Evolutionary conservation across 192 early-diverging fungal species (phyloP), one percentile per base, ranked within the genome.

Genomic region (Spizellomyces sp.): DNA sequence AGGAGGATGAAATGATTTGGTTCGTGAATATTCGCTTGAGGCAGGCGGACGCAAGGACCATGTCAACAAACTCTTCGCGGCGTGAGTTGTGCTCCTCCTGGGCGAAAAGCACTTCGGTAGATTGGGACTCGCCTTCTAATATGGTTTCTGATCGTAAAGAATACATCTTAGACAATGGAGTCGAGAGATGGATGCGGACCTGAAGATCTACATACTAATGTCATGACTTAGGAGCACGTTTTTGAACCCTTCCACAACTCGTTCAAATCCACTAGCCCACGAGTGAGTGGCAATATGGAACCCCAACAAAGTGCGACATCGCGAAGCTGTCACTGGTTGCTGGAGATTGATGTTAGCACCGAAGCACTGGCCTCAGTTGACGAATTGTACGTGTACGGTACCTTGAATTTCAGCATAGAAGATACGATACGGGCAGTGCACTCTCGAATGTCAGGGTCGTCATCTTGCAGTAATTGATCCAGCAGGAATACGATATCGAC

Each of bases 41-140:
- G n/a, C n/a, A 56, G n/a, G 54, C n/a, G n/a, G 54, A n/a, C n/a
- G 59, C 59, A 15, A 61, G 36, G 36, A 61, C 15, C 22, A 61
- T 42, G 62, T 92, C 88, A 47, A 92, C 78, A 62, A 88, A 71
- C 65, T 88, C 84, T 74, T 94, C 93, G 8, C 88, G 86, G 67
- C 90, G 90, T 21, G 90, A 82, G 71, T 94, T 94, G 9, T 86
- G 83, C 8, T 84, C 83, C 74, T 94, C 93, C 54, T 91, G 88
- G 27, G 85, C 88, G 74, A 94, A 94, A n/a, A 94, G 76, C n/a
- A 81, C 84, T 50, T 80, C 77, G 70, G 77, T 84, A 3, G 85
- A 44, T 36, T 36, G 27, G 27, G 27, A 36, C 27, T 36, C 27
- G 27, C 27, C 27, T 36, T 0, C 27, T 36, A 36, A 36, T 36